These are phyloP conservation scores for Geranomyces variabilis DNA, from an alignment of 192 early-diverging fungal genomes.

Conservation along the genomic window DNA sequence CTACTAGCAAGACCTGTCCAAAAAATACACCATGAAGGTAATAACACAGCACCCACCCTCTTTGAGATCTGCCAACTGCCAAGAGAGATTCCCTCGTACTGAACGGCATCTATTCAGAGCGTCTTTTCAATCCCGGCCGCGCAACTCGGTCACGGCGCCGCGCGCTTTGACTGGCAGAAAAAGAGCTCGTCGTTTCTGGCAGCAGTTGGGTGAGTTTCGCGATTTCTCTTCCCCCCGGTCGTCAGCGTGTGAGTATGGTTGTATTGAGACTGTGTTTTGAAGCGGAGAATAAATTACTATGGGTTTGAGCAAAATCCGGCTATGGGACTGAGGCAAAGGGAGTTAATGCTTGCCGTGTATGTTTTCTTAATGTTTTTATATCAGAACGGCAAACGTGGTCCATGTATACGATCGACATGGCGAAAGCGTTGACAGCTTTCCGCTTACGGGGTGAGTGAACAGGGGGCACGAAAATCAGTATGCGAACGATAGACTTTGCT, in stretches of 20 bases:
- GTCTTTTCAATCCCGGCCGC: conserved; percentile 23
- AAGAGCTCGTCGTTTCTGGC: conserved; percentile 37
- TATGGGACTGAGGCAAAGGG: too few relatives aligned
- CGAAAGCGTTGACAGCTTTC: conserved; percentile 33
- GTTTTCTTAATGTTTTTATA: background rate
- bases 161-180: conserved; percentile 48
- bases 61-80: too few relatives aligned
- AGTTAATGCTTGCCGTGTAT: background rate
- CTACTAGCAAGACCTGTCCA: too few relatives aligned
- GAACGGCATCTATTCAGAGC: conserved; percentile 9
- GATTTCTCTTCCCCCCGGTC: background rate
- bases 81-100: too few relatives aligned
- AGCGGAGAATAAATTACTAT: too few relatives aligned
- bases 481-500: too few relatives aligned
- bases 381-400: conserved; percentile 22
- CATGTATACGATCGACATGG: conserved; percentile 43
- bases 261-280: background rate
- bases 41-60: too few relatives aligned
- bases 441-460: conserved; percentile 34
- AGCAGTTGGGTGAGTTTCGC: conserved; percentile 35
- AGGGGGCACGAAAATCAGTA: background rate
- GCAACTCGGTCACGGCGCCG: conserved; percentile 27
- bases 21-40: too few relatives aligned
- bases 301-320: too few relatives aligned
- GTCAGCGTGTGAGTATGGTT: too few relatives aligned